Conservation (phyloP, 2,329 filamentous ascomycete genomes). For the Westerdykella sp. region DNA sequence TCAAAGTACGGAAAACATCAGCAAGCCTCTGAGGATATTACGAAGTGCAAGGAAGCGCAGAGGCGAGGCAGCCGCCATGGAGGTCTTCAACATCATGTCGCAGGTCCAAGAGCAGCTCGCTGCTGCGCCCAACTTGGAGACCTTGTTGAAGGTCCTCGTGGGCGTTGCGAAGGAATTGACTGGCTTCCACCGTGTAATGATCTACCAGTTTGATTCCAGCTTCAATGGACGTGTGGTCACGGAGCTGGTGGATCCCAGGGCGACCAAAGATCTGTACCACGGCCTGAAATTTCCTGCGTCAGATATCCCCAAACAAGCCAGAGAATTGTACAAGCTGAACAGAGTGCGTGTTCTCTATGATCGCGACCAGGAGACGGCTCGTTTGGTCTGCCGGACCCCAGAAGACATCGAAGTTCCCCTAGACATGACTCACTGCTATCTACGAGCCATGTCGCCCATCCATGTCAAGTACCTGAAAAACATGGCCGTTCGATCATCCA, state of each 20-base stretch:
- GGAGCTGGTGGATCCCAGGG: slow-evolving; percentile 73
- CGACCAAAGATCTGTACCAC: slow-evolving; percentile 78
- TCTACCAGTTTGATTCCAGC: slow-evolving; percentile 79
- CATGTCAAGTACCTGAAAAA: slow-evolving; percentile 81
- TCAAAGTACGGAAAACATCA: slow-evolving; percentile 69
- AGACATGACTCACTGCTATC: slow-evolving; percentile 77
- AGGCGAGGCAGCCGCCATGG: slow-evolving; percentile 77
- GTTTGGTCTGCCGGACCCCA: slow-evolving; percentile 70
- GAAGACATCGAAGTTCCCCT: slow-evolving; percentile 69
- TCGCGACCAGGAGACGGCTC: slow-evolving; percentile 69
- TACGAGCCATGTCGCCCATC: slow-evolving; percentile 85
- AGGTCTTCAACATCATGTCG: slow-evolving; percentile 86
- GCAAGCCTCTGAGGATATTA: slow-evolving; percentile 70
- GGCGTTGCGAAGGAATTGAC: slow-evolving; percentile 85
- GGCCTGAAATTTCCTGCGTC: slow-evolving; percentile 83
- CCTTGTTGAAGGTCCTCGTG: slow-evolving; percentile 72
- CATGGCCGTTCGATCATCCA: slow-evolving; percentile 88
- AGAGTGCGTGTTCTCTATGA: slow-evolving; percentile 85
- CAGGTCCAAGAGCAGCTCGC: slow-evolving; percentile 85
- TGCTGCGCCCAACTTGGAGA: slow-evolving; percentile 62
- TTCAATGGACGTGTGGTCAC: slow-evolving; percentile 86
- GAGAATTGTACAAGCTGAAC: slow-evolving; percentile 86
- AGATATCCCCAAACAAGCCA: slow-evolving; percentile 77
- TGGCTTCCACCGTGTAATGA: slow-evolving; percentile 86
- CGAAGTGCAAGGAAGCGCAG: slow-evolving; percentile 67